Evolutionary conservation across 441 rosid genomes (phyloP).

Genomic region (Daphne laureola): DNA sequence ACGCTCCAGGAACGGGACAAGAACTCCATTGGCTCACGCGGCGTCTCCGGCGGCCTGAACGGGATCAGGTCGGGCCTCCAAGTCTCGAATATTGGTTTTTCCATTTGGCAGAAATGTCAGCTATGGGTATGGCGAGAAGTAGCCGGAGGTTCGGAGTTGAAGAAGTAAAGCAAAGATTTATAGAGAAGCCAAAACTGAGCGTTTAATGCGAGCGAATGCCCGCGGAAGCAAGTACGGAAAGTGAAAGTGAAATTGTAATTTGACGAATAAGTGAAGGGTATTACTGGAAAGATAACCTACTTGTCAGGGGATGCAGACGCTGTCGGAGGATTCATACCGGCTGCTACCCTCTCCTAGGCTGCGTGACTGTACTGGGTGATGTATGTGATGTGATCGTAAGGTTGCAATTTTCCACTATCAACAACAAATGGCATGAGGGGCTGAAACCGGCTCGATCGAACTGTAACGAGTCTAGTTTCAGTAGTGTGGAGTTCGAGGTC

Average conservation of each 20-base stretch:
- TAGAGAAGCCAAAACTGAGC: neutral
- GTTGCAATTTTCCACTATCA: too few species aligned
- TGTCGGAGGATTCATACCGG: constrained; percentile 3
- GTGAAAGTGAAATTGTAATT: constrained; percentile 6
- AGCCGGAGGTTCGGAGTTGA: neutral
- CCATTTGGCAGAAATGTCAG: constrained; percentile 18
- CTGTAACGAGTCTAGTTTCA: too few species aligned
- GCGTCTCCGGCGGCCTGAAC: constrained; percentile 82
- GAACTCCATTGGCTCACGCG: constrained; percentile 89
- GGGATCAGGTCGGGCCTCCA: constrained; percentile 57
- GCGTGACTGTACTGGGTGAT: too few species aligned
- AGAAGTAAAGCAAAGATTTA: neutral
- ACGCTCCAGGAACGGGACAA: constrained; percentile 90
- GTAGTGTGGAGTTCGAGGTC: too few species aligned
- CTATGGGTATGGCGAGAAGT: neutral
- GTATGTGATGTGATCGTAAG: too few species aligned
- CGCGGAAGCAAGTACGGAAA: constrained; percentile 12
- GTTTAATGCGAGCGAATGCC: constrained; percentile 8
- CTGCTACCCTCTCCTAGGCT: too few species aligned
- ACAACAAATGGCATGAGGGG: too few species aligned
- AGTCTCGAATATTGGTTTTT: constrained; percentile 30
- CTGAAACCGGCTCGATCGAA: too few species aligned
- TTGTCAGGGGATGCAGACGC: neutral
- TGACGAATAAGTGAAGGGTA: too few species aligned
- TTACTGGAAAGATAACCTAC: too few species aligned